Base-by-base conservation (phyloP, 352 stramenopile species). In the Phytopythium montanum region DNA sequence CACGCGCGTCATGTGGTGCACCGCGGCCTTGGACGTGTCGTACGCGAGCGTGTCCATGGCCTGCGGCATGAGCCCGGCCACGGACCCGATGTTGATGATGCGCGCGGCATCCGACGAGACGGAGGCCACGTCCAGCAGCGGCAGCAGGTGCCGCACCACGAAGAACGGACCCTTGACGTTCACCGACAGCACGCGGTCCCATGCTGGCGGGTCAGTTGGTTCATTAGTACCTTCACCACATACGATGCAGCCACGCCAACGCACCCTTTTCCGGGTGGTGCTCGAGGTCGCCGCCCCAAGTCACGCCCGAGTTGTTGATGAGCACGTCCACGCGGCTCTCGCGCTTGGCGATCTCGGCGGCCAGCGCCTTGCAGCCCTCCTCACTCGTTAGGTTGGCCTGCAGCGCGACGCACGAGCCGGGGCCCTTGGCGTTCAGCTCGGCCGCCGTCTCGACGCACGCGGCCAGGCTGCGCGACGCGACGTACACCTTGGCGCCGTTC, bases 131-230 rank as follows among this genome's bases (percentile, higher is more conserved):
- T 98, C 82, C 48, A 99, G 72, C 26, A 98, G 72, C 13, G 94
- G 94, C 23, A 98, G 69, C 54, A 97, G 84, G 34, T 94, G 83
- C 29, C 89, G 79, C 23, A 87, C 94, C 38, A 98, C 69, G 64
- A 98, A 97, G 70, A 98, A 99, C 1, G 96, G 70, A 18, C 89
- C 83, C 70, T 97, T 98, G 58, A 99, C 90, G 70, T 99, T 99
- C 57, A 98, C 54, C 49, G 92, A 79, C 18, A 98, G 75, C 7
- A 98, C 90, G 53, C 95, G 92, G 57, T 97, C 83, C 81, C 92
- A 99, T 45, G 81, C 94, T 90, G 65, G 65, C 12, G 14, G 2
- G 9, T 44, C 48, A 54, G 18, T 54, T 14, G 4, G 31, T 34
- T 8, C n/a, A 10, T 39, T 7, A 19, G 49, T 56, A 33, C 45